Evolutionary conservation across 441 rosid genomes (phyloP).

Genomic region (Erodium moschatum): DNA sequence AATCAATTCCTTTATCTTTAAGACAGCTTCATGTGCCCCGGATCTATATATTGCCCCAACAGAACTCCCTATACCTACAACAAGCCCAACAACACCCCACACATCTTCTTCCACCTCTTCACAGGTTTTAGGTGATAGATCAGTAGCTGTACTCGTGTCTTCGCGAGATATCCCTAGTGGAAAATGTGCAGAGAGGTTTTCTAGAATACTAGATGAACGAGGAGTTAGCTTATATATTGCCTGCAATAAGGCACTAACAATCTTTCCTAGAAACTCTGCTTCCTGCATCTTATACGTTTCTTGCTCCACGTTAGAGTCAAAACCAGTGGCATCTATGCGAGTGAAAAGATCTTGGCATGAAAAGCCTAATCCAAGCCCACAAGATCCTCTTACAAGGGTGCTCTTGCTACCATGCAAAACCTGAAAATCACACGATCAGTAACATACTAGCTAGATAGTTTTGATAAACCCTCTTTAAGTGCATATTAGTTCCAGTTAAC

Average conservation of each 20-base stretch:
- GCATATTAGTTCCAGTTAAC: slow-evolving; percentile 6
- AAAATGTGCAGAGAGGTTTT: slow-evolving; percentile 38
- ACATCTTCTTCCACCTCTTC: slow-evolving; percentile 68
- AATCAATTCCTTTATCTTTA: slow-evolving; percentile 60
- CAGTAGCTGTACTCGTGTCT: slow-evolving; percentile 26
- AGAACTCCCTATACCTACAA: slow-evolving; percentile 75
- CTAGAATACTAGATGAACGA: slow-evolving; percentile 42
- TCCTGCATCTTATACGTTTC: slow-evolving; percentile 52
- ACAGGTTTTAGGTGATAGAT: slow-evolving; percentile 34
- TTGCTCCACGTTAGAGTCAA: slow-evolving; percentile 31
- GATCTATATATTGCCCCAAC: slow-evolving; percentile 67
- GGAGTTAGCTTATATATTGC: slow-evolving; percentile 38
- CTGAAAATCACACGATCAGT: slow-evolving; percentile 36
- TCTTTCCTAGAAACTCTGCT: slow-evolving; percentile 50
- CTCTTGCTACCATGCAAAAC: slow-evolving; percentile 75
- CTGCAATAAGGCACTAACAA: slow-evolving; percentile 43
- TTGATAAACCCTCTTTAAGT: slow-evolving; percentile 5
- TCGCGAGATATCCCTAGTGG: slow-evolving; percentile 30
- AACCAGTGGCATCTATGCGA: slow-evolving; percentile 39
- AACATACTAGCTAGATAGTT: slow-evolving; percentile 8
- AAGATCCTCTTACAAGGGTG: slow-evolving; percentile 81
- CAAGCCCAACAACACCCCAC: slow-evolving; percentile 89
- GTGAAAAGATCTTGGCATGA: slow-evolving; percentile 74
- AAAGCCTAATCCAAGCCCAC: slow-evolving; percentile 86
- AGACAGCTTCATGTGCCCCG: slow-evolving; percentile 54